These are phyloP conservation scores for Tephrocybe sp. DNA, from an alignment of 768 basidiomycete species.

Conservation along the genomic window DNA sequence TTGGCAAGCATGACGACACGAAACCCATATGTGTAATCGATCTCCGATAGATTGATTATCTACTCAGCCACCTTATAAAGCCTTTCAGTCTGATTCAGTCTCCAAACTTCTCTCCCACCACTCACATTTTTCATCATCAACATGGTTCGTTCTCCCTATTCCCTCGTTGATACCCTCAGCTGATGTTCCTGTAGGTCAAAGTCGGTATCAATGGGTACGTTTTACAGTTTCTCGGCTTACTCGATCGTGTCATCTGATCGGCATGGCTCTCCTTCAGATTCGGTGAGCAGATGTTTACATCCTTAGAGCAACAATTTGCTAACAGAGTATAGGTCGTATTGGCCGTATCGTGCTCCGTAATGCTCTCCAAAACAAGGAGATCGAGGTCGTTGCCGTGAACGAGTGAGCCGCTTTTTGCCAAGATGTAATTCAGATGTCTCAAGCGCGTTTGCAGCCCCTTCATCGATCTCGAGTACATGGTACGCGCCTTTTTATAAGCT, in stretches of 20 bases:
- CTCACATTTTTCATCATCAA: conserved; percentile 10
- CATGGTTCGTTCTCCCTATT: conserved; percentile 21
- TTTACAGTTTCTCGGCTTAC: conserved; percentile 12
- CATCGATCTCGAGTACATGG: conserved; percentile 98
- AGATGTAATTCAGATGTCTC: background rate
- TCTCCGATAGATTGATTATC: conserved; percentile 28
- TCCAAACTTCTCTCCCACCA: conserved; percentile 15
- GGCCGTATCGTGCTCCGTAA: conserved; percentile 98
- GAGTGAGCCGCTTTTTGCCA: conserved; percentile 56
- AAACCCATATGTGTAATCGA: conserved; percentile 15
- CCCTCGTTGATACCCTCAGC: background rate
- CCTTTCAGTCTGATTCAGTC: conserved; percentile 13
- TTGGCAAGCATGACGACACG: conserved; percentile 14
- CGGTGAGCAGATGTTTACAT: conserved; percentile 48
- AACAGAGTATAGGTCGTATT: conserved; percentile 79
- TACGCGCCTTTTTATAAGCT: conserved; percentile 28
- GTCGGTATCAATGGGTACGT: conserved; percentile 96
- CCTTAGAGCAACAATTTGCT: conserved; percentile 2
- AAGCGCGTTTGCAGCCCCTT: conserved; percentile 67
- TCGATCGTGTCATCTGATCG: conserved; percentile 11
- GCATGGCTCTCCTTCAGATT: conserved; percentile 46
- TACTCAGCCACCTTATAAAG: conserved; percentile 18
- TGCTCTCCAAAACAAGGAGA: conserved; percentile 71
- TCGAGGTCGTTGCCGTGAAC: conserved; percentile 93
- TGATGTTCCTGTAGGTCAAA: conserved; percentile 52